phyloP scores from a whole-genome alignment of 345 rosid species.

The Citrus glauca region DNA sequence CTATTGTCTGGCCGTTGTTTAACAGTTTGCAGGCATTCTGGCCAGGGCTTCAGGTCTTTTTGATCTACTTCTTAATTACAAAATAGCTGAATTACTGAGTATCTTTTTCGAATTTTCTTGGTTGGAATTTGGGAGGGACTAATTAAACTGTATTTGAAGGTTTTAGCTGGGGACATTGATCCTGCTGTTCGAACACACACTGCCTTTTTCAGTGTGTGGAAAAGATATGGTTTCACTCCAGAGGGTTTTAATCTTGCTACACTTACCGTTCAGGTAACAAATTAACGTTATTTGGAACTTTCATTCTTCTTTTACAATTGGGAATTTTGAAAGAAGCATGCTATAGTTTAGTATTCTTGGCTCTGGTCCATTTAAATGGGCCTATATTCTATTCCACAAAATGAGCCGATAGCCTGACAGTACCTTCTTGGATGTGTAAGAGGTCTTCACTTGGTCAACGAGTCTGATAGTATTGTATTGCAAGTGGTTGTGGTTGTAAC shows the following conservation, averaged over 20 bases:
- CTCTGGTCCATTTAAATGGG: background rate
- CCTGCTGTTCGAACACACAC: conserved; percentile 96
- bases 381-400: background rate
- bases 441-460: background rate
- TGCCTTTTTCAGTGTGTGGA: conserved; percentile 97
- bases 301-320: background rate
- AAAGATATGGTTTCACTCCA: conserved; percentile 89
- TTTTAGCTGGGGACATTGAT: conserved; percentile 90
- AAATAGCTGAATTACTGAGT: background rate
- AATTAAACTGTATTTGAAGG: conserved; percentile 43
- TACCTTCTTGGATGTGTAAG: background rate
- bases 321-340: background rate
- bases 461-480: background rate
- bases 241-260: conserved; percentile 98
- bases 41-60: conserved; percentile 97
- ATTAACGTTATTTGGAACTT: background rate
- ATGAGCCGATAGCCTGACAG: background rate
- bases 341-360: background rate
- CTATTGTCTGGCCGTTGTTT: conserved; percentile 92
- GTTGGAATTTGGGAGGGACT: background rate
- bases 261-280: conserved; percentile 54
- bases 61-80: conserved; percentile 2
- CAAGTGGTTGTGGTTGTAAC: conserved; percentile 2
- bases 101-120: background rate
- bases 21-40: conserved; percentile 99